These are phyloP conservation scores for Talaromyces sp. DNA, from an alignment of 2,329 filamentous ascomycete genomes.

Conservation along the genomic window DNA sequence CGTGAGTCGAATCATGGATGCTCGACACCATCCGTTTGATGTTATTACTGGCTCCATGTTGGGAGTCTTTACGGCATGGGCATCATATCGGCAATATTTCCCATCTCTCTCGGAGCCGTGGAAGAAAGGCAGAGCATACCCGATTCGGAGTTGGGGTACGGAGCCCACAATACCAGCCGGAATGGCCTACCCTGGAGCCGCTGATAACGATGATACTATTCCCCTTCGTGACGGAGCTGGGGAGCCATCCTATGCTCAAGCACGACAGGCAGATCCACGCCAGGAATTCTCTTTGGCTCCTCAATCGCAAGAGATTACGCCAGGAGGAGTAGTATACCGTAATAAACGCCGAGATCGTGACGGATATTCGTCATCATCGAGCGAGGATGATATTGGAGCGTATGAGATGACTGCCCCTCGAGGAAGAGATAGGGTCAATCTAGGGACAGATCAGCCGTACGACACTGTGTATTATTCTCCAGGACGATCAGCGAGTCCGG, in stretches of 20 bases:
- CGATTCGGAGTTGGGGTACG: conserved; percentile 54
- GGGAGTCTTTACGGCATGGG: conserved; percentile 49
- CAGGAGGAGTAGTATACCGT: conserved; percentile 20
- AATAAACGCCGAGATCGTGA: conserved; percentile 29
- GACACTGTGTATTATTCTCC: conserved; percentile 9
- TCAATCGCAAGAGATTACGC: conserved; percentile 19
- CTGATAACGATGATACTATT: conserved; percentile 21
- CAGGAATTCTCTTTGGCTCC: conserved; percentile 10
- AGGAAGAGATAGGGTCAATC: not conserved
- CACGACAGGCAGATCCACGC: not conserved
- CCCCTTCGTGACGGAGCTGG: conserved; percentile 31
- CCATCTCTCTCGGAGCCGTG: conserved; percentile 51
- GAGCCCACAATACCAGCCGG: conserved; percentile 31
- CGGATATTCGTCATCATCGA: conserved; percentile 32
- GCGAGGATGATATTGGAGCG: conserved; percentile 31
- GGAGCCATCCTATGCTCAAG: conserved; percentile 21
- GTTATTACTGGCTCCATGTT: conserved; percentile 53
- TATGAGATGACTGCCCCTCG: conserved; percentile 34
- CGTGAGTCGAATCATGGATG: conserved; percentile 57
- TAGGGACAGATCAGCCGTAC: conserved; percentile 6
- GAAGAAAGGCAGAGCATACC: conserved; percentile 56
- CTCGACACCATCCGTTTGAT: conserved; percentile 57
- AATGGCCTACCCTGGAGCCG: not conserved
- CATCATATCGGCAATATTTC: conserved; percentile 56
- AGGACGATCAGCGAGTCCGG: not conserved